Evolutionary conservation across 2,329 filamentous ascomycete species (phyloP), one percentile per base, ranked within the genome.

Genomic region (Sporothrix schenckii): DNA sequence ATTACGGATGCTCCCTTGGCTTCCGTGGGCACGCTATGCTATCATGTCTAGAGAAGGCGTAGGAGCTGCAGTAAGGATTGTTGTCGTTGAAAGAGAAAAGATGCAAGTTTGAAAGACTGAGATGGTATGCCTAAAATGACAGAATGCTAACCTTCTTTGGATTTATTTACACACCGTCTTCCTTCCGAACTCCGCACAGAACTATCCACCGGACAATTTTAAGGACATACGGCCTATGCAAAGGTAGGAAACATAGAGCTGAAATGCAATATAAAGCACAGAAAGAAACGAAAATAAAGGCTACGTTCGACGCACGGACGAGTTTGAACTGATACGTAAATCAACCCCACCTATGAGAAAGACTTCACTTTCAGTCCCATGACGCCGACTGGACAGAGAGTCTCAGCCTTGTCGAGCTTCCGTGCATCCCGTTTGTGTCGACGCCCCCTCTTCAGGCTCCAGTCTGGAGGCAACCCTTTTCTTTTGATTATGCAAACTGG

Each of bases 311-410:
- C 2, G 50, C 3, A 27, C 58, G n/a, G 39, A 61, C 14, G 11
- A 10, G 14, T 56, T 30, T 58, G 54, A 30, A 30, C 54, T 11
- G 1, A 34, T n/a, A 16, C 7, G 6, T 7, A 9, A 34, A 7
- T 9, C 34, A 5, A 34, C 34, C 34, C 34, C 34, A 34, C 34
- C 4, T 3, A 34, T 34, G 30, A 4, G 30, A 24, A 24, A 24
- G 24, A 14, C 5, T 14, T 44, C 10, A 6, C 19, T 44, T 61
- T n/a, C n/a, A 44, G 16, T n/a, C 24, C 19, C 56, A 21, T 41
- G 39, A 61, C n/a, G 21, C 39, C 39, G 56, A 61, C 56, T 61
- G 56, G 56, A 16, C 19, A 61, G 56, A 61, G 56, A 61, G 56
- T 34, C 56, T 61, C 56, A 61, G 56, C 56, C 34, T 61, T 61